A percentile compares a stretch with the other conserved stretches of the same genome.
Evolutionary conservation across 371 early-diverging fungal species (phyloP).

Genomic region (Circinella umbellata): DNA sequence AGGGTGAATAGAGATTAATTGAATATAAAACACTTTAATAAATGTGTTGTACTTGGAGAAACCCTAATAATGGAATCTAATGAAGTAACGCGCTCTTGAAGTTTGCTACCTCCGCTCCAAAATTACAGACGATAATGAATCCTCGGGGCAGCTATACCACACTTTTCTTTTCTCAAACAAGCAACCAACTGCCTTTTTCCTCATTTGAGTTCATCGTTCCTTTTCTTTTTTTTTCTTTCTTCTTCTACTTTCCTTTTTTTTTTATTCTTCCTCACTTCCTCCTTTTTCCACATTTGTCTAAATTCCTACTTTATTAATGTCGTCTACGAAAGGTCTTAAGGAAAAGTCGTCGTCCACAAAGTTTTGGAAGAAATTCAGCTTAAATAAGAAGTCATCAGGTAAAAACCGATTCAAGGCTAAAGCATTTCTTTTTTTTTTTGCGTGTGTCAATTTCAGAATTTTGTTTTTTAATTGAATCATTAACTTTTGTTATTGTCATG

Average conservation of each 20-base stretch:
- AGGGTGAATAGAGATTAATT: too few relatives aligned
- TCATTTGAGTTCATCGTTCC: constrained; percentile 10
- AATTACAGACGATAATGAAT: too few relatives aligned
- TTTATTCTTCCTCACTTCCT: constrained; percentile 6
- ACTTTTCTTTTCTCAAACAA: background rate
- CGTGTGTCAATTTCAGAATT: background rate
- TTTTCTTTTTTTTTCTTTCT: constrained; percentile 1
- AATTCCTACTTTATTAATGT: constrained; percentile 59
- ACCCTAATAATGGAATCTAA: too few relatives aligned
- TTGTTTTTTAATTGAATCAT: background rate
- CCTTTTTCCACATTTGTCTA: background rate
- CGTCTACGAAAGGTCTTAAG: constrained; percentile 17
- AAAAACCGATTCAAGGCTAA: too few relatives aligned
- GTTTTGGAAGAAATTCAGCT: constrained; percentile 49
- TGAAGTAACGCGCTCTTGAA: too few relatives aligned
- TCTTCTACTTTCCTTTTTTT: constrained; percentile 4
- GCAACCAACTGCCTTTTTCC: background rate
- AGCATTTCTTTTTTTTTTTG: background rate
- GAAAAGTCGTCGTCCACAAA: constrained; percentile 30
- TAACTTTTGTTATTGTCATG: background rate
- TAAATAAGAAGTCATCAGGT: constrained; percentile 32
- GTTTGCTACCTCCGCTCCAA: too few relatives aligned
- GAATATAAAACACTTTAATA: too few relatives aligned
- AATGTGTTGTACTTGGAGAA: too few relatives aligned
- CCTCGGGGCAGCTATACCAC: too few relatives aligned